Evolutionary conservation across 2,329 filamentous ascomycete genomes (phyloP).

Genomic region (Raffaelea deltoideospora): DNA sequence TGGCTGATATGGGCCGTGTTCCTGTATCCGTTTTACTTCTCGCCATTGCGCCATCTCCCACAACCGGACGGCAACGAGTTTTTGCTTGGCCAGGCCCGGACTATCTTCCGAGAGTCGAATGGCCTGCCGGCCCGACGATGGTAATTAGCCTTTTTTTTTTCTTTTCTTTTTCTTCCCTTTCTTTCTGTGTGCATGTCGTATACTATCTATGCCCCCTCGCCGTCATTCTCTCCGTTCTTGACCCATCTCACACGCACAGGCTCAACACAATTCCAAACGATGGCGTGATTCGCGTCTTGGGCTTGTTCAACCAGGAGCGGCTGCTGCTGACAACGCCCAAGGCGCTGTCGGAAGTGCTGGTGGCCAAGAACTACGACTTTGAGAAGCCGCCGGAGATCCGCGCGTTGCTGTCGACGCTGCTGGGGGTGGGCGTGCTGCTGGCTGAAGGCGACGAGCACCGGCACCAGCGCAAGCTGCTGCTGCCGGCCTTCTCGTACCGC

Average conservation of each 20-base stretch:
- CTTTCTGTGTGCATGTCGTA: too few species aligned
- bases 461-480: slow-evolving; percentile 60
- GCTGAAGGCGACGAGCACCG: slow-evolving; percentile 89
- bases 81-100: slow-evolving; percentile 30
- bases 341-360: slow-evolving; percentile 54
- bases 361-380: slow-evolving; percentile 56
- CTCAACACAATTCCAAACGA: slow-evolving; percentile 46
- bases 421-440: slow-evolving; percentile 59
- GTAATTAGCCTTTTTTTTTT: slow-evolving; percentile 16
- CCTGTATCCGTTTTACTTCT: slow-evolving; percentile 33
- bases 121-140: slow-evolving; percentile 32
- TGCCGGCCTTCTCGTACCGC: slow-evolving; percentile 73
- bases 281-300: slow-evolving; percentile 52
- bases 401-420: slow-evolving; percentile 41
- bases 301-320: slow-evolving; percentile 46
- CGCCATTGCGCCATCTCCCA: slow-evolving; percentile 32
- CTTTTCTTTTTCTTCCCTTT: background rate
- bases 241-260: slow-evolving; percentile 31
- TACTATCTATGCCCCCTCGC: too few species aligned
- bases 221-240: slow-evolving; percentile 2
- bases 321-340: slow-evolving; percentile 47
- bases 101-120: slow-evolving; percentile 22
- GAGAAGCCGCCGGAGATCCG: slow-evolving; percentile 43
- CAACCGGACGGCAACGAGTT: slow-evolving; percentile 26
- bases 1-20: slow-evolving; percentile 27